Evolutionary conservation across 495 filamentous ascomycete species (phyloP), one percentile per base, ranked within the genome.

Genomic region (Penicillium verhagenii): DNA sequence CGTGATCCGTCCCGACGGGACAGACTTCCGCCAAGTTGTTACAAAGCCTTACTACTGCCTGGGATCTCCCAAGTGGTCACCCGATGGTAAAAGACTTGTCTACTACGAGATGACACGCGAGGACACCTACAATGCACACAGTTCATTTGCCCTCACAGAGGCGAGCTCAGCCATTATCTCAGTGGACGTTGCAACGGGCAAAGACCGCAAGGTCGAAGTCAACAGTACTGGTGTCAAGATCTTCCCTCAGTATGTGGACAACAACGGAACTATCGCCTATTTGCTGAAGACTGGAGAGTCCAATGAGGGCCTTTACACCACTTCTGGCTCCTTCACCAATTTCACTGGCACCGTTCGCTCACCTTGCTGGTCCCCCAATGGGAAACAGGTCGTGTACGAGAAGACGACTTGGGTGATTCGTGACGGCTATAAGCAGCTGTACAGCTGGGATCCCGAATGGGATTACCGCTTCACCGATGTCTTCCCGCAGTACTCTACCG

Each of bases 401-500:
- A 69, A 69, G 50, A 58, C 47, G 1, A 42, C 7, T 13, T 68
- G 65, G 62, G 45, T 47, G 10, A 29, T 61, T 8, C 68, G 68
- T 11, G 63, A 66, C 1, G 54, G 61, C 26, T 54, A 59, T 4
- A 67, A 69, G 52, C 48, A 62, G 43, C 61, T 72, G 6, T 72
- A 61, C 35, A 63, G 59, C 56, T 72, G 59, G 58, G 63, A 72
- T 33, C 13, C 18, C 2, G 63, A 68, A 19, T 72, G 69, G 69
- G 69, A 69, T 2, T 72, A 72, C 46, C 66, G 64, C 8, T 72
- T 70, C 58, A 72, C 58, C 8, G 66, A 72, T 43, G 67, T 72
- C 4, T 70, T 70, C 56, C 69, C 69, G 4, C 66, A 65, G 23
- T 51, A 60, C 18, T 60, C 55, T 9, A 42, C 49, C 7, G 40